phyloP scores from a whole-genome alignment of 768 basidiomycete genomes.

The Boletus huronensis region DNA sequence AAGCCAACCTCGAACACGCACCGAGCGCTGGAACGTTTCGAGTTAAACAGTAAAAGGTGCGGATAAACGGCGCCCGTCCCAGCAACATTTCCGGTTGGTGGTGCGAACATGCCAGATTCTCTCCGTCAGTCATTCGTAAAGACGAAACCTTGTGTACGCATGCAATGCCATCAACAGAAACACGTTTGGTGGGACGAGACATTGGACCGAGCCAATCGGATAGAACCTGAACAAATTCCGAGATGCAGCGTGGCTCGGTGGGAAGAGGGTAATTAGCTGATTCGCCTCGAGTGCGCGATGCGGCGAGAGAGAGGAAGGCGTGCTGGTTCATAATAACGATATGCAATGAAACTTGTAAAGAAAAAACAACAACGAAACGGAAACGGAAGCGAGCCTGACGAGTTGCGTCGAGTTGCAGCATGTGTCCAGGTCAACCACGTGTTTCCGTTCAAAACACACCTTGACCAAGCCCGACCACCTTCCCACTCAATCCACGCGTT shows the following conservation, averaged over 20 bases:
- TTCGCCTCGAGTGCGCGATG: constrained; percentile 1
- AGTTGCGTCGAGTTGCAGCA: background rate
- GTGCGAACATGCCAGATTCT: background rate
- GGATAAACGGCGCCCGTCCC: background rate
- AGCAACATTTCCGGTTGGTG: background rate
- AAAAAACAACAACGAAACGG: background rate
- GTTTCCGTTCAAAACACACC: constrained; percentile 19
- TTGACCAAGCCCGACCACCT: constrained; percentile 11
- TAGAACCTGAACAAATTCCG: background rate
- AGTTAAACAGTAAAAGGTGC: background rate
- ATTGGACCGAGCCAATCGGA: constrained; percentile 1
- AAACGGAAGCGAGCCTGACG: background rate
- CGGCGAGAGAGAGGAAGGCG: background rate
- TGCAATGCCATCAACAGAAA: background rate
- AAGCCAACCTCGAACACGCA: background rate
- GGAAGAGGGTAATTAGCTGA: background rate
- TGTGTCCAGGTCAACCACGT: constrained; percentile 10
- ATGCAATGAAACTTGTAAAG: background rate
- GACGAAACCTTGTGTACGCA: constrained; percentile 1
- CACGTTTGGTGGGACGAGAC: constrained; percentile 1
- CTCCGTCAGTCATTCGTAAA: background rate
- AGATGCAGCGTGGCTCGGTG: background rate
- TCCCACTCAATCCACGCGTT: constrained; percentile 17
- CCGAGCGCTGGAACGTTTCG: background rate
- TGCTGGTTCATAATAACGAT: constrained; percentile 3